These are phyloP conservation scores for Miamiensis avidus DNA, from an alignment of 169 alveolate species.

Conservation along the genomic window DNA sequence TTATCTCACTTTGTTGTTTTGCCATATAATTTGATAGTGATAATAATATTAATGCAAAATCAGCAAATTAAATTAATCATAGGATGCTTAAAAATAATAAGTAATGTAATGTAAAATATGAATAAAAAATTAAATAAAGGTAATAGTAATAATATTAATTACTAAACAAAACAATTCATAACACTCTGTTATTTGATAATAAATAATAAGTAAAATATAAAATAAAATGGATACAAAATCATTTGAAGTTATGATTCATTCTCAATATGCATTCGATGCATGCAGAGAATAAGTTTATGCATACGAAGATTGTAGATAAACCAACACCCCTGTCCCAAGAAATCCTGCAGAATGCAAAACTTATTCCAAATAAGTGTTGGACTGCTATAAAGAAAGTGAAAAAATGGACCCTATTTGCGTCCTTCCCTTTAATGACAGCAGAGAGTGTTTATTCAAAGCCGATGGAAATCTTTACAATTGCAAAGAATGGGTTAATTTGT, in stretches of 20 bases:
- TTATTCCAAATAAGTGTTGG: slow-evolving; percentile 36
- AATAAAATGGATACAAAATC: slow-evolving; percentile 52
- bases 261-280: slow-evolving; percentile 56
- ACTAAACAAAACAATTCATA: no score
- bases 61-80: no score
- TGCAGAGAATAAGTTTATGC: slow-evolving; percentile 56
- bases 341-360: slow-evolving; percentile 43
- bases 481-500: slow-evolving; percentile 35
- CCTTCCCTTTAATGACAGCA: slow-evolving; percentile 48
- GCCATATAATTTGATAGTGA: no score
- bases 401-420: slow-evolving; percentile 57
- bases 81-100: no score
- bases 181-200: no score
- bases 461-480: slow-evolving; percentile 56
- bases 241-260: slow-evolving; percentile 50
- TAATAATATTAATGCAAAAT: no score
- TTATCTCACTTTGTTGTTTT: no score
- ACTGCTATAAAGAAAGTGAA: slow-evolving; percentile 57
- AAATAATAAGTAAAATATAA: no score
- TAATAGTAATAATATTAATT: no score
- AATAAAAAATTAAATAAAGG: no score
- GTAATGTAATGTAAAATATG: no score
- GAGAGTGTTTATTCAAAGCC: slow-evolving; percentile 56
- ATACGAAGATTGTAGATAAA: slow-evolving; percentile 58
- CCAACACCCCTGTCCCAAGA: slow-evolving; percentile 26